A percentile compares a stretch with the other conserved stretches of the same genome.
These are phyloP conservation scores for Podospora pseudoanserina DNA, from an alignment of 495 filamentous ascomycete species.

Conservation along the genomic window DNA sequence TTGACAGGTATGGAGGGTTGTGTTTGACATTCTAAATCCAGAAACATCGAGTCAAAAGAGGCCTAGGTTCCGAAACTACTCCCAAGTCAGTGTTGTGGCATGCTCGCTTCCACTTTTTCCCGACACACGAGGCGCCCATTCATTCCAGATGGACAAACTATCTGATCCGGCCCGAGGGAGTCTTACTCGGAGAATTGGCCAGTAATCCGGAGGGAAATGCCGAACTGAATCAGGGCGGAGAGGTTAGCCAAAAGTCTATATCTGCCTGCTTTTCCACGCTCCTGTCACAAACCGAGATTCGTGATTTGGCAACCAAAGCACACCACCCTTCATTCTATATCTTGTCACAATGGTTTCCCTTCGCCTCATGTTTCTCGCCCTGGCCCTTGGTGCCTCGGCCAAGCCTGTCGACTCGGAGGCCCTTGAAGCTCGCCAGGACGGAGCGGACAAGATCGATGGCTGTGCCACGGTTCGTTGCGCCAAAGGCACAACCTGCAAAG, in stretches of 20 bases:
- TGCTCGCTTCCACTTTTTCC: neutral
- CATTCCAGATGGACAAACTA: neutral
- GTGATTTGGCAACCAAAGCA: neutral
- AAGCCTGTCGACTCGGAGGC: constrained; percentile 14
- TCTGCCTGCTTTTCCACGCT: neutral
- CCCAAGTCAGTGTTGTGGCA: constrained; percentile 5
- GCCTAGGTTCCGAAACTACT: constrained; percentile 12
- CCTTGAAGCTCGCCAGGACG: neutral
- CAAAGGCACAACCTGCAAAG: constrained; percentile 14
- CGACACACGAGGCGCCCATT: neutral
- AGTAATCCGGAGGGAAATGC: neutral
- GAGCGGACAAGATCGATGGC: constrained; percentile 1
- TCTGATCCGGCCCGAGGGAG: neutral
- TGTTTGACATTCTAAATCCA: constrained; percentile 12
- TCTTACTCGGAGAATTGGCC: neutral
- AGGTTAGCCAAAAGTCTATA: neutral
- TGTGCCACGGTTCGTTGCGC: constrained; percentile 23
- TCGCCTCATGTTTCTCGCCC: constrained; percentile 13
- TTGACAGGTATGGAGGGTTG: neutral
- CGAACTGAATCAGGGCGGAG: neutral
- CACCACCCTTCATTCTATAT: neutral
- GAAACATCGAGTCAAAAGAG: neutral
- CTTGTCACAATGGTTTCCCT: constrained; percentile 5
- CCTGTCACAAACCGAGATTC: neutral
- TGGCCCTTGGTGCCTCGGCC: constrained; percentile 10